Evolutionary conservation across 2,329 filamentous ascomycete species (phyloP), one percentile per base, ranked within the genome.

Genomic region (Fusarium temperatum): DNA sequence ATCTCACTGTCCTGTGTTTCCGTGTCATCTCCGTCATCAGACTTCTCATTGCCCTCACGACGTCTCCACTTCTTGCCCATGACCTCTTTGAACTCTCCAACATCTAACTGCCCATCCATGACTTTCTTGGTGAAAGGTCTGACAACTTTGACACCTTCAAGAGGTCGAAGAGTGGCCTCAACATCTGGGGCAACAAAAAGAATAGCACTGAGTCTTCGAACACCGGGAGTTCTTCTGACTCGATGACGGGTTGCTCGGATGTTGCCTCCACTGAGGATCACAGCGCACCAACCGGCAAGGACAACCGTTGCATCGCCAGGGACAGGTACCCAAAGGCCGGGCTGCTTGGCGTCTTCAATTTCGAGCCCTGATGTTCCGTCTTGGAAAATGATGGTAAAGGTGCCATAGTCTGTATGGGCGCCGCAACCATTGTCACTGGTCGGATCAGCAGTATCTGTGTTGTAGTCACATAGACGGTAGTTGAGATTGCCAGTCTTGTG

Each of bases 1-100:
- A 63, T 58, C n/a, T 50, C 41, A 24, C 41, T 50, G 24, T 60
- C 47, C 22, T 51, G 51, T n/a, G 60, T 45, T 41, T n/a, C 26
- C 28, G 24, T 41, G 11, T 53, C 44, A 30, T 63, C 15, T 3
- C 51, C 45, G 24, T 53, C 50, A 3, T 42, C 44, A 8, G 61
- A n/a, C 30, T 57, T 45, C 36, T 64, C 38, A 22, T 53, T 67
- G 4, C 44, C 53, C 32, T 58, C 64, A 14, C 41, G 35, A 6
- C 32, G 51, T n/a, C 51, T 45, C 51, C 59, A 63, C 26, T 53
- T 67, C 44, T 64, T 66, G 2, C 45, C 51, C 51, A 57, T 51
- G 13, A 53, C 59, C 11, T 47, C 47, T 13, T 59, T 68, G 32
- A 54, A 45, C 47, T 32, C 50, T 1, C 47, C 39, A 32, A 50